Conservation (phyloP, 306 rosid genomes). For the Fragaria iinumae region DNA sequence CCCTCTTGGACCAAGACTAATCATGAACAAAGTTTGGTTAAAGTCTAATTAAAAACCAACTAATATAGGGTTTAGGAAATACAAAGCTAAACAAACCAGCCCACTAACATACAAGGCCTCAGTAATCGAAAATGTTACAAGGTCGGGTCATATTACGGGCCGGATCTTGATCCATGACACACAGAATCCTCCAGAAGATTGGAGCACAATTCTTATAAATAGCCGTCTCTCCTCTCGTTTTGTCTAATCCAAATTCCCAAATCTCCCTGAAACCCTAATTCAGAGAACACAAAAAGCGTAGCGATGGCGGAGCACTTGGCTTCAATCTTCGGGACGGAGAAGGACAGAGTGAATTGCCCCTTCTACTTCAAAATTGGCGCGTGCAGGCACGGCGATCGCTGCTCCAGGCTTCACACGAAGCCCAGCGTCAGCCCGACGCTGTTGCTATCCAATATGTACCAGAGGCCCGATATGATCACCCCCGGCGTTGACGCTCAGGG, state of each 20-base stretch:
- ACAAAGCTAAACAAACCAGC: background rate
- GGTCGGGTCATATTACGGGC: background rate
- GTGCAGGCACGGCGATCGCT: conserved; percentile 72
- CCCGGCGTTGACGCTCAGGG: conserved; percentile 70
- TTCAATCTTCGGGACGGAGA: conserved; percentile 72
- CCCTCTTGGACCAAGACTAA: background rate
- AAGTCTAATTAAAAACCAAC: background rate
- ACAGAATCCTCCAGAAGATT: background rate
- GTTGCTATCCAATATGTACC: conserved; percentile 71
- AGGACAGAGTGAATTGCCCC: conserved; percentile 74
- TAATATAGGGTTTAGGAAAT: background rate
- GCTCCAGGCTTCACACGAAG: conserved; percentile 67
- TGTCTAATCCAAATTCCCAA: background rate
- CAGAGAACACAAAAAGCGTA: background rate
- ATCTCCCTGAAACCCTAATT: background rate
- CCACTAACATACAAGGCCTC: background rate
- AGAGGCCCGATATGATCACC: conserved; percentile 70
- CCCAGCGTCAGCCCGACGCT: conserved; percentile 72
- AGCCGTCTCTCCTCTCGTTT: background rate
- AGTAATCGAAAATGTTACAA: background rate
- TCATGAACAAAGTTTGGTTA: too few species aligned
- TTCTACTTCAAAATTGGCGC: conserved; percentile 85
- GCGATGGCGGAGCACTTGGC: conserved; percentile 74
- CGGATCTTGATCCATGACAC: background rate
- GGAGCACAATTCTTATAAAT: background rate